Conservation (phyloP, 768 basidiomycete species). For the Strobilomyces echinocephalus region DNA sequence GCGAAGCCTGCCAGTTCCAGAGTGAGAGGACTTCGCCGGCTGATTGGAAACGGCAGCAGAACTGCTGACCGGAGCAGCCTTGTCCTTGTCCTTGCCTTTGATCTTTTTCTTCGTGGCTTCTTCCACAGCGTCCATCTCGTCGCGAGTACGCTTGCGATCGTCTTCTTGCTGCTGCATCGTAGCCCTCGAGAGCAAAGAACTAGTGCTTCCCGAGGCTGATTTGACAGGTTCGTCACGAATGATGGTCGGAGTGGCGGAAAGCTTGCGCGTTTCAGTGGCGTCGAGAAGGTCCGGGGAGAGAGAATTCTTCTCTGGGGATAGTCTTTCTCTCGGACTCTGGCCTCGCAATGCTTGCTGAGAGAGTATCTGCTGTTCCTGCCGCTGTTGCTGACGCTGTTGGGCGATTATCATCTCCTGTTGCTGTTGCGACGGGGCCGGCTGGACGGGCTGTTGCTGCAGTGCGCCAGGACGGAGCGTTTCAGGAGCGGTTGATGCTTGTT, state of each 20-base stretch:
- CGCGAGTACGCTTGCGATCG: constrained; percentile 48
- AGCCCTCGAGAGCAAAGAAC: constrained; percentile 35
- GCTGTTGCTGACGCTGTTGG: constrained; percentile 34
- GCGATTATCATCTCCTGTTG: constrained; percentile 26
- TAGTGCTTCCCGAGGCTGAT: constrained; percentile 10
- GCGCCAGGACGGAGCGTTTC: constrained; percentile 35
- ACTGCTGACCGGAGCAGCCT: constrained; percentile 30
- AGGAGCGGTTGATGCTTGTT: constrained; percentile 24
- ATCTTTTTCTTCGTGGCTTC: constrained; percentile 47
- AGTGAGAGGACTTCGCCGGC: constrained; percentile 10
- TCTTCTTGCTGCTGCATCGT: constrained; percentile 47
- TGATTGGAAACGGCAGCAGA: constrained; percentile 28
- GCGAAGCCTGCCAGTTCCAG: constrained; percentile 34
- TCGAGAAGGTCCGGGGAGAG: constrained; percentile 59
- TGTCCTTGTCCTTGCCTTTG: constrained; percentile 47
- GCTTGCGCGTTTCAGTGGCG: constrained; percentile 66
- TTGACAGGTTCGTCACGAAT: constrained; percentile 50
- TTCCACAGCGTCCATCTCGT: constrained; percentile 44
- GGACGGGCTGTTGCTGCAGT: constrained; percentile 21
- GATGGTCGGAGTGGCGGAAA: constrained; percentile 75
- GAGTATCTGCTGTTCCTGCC: constrained; percentile 29
- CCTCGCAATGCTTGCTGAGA: constrained; percentile 35
- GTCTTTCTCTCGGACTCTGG: constrained; percentile 46
- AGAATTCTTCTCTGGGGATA: constrained; percentile 30
- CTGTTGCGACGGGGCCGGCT: constrained; percentile 17